A percentile compares a stretch with the other conserved stretches of the same genome.
phyloP scores from a whole-genome alignment of 192 early-diverging fungal genomes.

The Phlyctochytrium arcticum region DNA sequence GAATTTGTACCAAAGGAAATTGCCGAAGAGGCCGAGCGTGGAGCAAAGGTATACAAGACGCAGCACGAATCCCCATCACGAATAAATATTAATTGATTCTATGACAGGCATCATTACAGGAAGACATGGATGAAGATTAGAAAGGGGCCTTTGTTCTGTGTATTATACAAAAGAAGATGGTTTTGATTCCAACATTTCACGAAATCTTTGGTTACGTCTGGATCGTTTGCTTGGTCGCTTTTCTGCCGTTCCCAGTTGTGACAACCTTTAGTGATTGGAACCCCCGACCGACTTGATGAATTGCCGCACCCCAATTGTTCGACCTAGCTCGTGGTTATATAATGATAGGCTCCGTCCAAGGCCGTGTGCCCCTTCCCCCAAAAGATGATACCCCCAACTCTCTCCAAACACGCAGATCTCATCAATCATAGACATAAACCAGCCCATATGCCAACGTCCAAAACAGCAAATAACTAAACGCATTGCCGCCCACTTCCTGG shows the following conservation, averaged over 20 bases:
- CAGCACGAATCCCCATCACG: no score
- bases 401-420: background rate
- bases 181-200: background rate
- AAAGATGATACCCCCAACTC: no score
- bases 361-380: no score
- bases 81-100: background rate
- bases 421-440: conserved; percentile 71
- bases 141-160: no score
- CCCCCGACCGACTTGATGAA: no score
- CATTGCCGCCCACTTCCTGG: conserved; percentile 50
- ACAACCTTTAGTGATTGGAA: no score
- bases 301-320: no score
- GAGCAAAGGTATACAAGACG: conserved; percentile 72
- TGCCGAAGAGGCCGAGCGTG: conserved; percentile 75
- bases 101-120: conserved; percentile 39
- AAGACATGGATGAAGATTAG: conserved; percentile 52
- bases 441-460: conserved; percentile 75
- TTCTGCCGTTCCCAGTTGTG: no score
- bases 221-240: no score
- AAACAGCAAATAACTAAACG: conserved; percentile 70
- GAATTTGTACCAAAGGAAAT: conserved; percentile 85
- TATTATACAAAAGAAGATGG: no score
- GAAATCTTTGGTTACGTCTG: background rate
- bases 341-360: no score
- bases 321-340: no score